A percentile compares a stretch with the other conserved stretches of the same genome.
Conservation (phyloP, 352 stramenopile species). For the Phytophthora megakarya region DNA sequence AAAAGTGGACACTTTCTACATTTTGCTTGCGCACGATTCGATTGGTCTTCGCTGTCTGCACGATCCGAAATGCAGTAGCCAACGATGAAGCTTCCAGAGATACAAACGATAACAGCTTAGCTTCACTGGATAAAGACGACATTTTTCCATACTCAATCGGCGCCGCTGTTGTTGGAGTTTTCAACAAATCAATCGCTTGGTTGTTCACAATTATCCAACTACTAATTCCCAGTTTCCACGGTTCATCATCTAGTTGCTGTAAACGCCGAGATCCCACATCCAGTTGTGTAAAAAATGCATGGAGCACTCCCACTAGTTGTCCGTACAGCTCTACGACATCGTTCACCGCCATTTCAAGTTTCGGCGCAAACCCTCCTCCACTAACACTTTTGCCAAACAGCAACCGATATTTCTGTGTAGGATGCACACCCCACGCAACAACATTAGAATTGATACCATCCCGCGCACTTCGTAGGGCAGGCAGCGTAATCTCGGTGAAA, state of each 20-base stretch:
- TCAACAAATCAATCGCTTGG: conserved; percentile 58
- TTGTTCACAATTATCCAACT: conserved; percentile 80
- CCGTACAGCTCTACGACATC: conserved; percentile 61
- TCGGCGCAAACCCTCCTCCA: conserved; percentile 15
- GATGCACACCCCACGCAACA: conserved; percentile 65
- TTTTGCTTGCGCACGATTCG: conserved; percentile 74
- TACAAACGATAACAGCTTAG: conserved; percentile 46
- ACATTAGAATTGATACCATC: conserved; percentile 71
- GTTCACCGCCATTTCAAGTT: conserved; percentile 30
- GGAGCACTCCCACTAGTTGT: conserved; percentile 57
- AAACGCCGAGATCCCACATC: conserved; percentile 12
- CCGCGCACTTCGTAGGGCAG: conserved; percentile 45
- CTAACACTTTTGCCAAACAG: conserved; percentile 67
- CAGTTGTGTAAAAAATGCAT: conserved; percentile 49
- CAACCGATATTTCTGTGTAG: conserved; percentile 74
- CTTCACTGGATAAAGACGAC: neutral
- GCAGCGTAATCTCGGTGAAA: conserved; percentile 59
- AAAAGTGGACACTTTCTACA: conserved; percentile 68
- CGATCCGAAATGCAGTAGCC: conserved; percentile 47
- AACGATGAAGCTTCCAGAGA: conserved; percentile 58
- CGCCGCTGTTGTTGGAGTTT: conserved; percentile 9
- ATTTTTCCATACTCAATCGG: neutral
- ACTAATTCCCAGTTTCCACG: conserved; percentile 64
- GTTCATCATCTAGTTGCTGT: neutral
- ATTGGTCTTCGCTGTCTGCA: conserved; percentile 77